Evolutionary conservation across 2,329 filamentous ascomycete species (phyloP).

Genomic region (Diaporthe ampelina): DNA sequence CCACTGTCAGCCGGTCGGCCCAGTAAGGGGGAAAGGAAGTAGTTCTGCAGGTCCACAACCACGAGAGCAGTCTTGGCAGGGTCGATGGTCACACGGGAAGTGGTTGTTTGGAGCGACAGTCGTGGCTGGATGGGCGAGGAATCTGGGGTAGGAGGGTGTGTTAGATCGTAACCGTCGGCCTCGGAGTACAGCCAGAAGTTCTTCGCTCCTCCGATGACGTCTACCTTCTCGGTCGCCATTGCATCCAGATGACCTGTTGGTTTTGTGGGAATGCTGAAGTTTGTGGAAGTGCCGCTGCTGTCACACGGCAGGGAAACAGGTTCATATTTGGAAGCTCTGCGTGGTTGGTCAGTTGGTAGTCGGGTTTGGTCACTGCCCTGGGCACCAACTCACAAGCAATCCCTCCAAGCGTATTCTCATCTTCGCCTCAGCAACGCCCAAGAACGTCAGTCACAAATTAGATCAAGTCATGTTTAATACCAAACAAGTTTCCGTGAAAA

Average conservation of each 20-base stretch:
- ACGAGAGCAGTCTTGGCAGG: conserved; percentile 39
- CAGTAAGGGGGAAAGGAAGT: conserved; percentile 39
- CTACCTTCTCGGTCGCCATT: background rate
- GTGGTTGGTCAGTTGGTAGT: too few relatives aligned
- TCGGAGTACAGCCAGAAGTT: conserved; percentile 25
- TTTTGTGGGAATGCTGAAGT: background rate
- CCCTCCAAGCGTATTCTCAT: too few relatives aligned
- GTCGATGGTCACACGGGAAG: conserved; percentile 18
- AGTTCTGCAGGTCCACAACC: conserved; percentile 41
- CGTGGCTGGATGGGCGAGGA: conserved; percentile 9
- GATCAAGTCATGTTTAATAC: too few relatives aligned
- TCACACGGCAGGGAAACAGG: too few relatives aligned
- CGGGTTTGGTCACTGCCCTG: too few relatives aligned
- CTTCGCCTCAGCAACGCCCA: too few relatives aligned
- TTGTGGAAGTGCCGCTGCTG: too few relatives aligned
- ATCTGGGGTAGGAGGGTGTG: conserved; percentile 23
- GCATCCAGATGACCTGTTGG: background rate
- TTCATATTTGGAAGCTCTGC: too few relatives aligned
- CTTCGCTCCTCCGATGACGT: conserved; percentile 3
- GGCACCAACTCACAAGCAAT: too few relatives aligned
- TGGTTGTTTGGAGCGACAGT: conserved; percentile 33
- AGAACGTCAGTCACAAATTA: too few relatives aligned
- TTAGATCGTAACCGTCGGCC: conserved; percentile 31
- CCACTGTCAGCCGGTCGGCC: conserved; percentile 28
- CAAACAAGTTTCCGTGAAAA: too few relatives aligned